These are phyloP conservation scores for Corinectria fuckeliana DNA, from an alignment of 2,329 filamentous ascomycete genomes.

Conservation along the genomic window DNA sequence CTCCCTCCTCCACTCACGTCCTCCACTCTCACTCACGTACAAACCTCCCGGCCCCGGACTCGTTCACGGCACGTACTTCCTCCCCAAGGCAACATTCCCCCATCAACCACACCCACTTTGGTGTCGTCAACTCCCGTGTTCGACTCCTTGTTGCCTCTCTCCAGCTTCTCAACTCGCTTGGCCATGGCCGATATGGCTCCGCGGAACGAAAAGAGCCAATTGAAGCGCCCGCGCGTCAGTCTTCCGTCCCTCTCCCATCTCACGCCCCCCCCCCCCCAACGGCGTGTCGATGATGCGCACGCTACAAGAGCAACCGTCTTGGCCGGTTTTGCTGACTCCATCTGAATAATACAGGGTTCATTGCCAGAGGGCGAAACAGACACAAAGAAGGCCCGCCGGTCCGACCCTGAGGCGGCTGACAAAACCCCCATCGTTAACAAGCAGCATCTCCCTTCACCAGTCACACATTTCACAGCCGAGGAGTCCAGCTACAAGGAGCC, in stretches of 20 bases:
- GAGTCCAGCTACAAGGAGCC: constrained; percentile 70
- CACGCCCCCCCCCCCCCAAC: neutral
- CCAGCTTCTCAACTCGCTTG: constrained; percentile 25
- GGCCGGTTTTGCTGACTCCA: constrained; percentile 30
- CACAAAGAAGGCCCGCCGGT: constrained; percentile 84
- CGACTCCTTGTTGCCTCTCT: constrained; percentile 22
- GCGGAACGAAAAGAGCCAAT: constrained; percentile 76
- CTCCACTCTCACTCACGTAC: constrained; percentile 17
- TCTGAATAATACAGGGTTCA: constrained; percentile 60
- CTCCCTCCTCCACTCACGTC: constrained; percentile 37
- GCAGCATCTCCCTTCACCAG: constrained; percentile 79
- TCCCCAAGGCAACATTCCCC: constrained; percentile 33
- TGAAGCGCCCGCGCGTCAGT: constrained; percentile 81
- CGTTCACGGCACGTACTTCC: constrained; percentile 23
- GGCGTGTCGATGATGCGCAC: constrained; percentile 6
- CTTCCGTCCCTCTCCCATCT: constrained; percentile 25
- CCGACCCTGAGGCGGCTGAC: constrained; percentile 70
- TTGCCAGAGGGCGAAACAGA: constrained; percentile 69
- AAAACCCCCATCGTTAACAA: constrained; percentile 68
- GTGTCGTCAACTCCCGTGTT: constrained; percentile 17
- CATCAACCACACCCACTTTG: constrained; percentile 4
- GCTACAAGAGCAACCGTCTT: constrained; percentile 19
- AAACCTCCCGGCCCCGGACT: constrained; percentile 29
- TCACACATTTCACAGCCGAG: constrained; percentile 67
- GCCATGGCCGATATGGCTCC: constrained; percentile 58